Evolutionary conservation across 768 basidiomycete genomes (phyloP).

Genomic region (Lactifluus subvellereus): DNA sequence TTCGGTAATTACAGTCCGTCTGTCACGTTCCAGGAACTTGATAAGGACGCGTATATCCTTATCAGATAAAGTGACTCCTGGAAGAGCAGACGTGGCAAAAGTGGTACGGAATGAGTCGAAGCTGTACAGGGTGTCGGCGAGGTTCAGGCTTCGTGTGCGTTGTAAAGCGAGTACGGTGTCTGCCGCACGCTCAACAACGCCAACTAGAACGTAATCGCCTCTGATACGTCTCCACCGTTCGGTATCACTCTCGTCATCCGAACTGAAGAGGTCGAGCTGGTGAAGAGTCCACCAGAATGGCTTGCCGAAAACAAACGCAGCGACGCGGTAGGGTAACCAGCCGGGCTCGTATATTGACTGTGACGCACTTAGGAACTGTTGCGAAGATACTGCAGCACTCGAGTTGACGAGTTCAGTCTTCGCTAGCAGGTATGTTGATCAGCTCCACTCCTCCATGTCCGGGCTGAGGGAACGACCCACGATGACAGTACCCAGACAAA

Average conservation of each 20-base stretch:
- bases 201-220: constrained; percentile 67
- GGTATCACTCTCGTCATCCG: constrained; percentile 47
- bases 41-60: constrained; percentile 65
- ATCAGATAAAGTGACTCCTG: constrained; percentile 46
- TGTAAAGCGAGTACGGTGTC: constrained; percentile 45
- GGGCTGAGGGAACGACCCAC: constrained; percentile 44
- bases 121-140: constrained; percentile 58
- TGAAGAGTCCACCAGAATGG: constrained; percentile 87
- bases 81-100: constrained; percentile 45
- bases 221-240: constrained; percentile 51
- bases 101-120: constrained; percentile 52
- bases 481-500: constrained; percentile 63
- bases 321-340: constrained; percentile 64
- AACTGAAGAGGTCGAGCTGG: constrained; percentile 63
- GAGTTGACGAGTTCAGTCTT: constrained; percentile 59
- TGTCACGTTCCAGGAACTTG: constrained; percentile 76
- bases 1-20: constrained; percentile 53
- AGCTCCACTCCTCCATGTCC: not conserved
- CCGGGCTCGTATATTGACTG: constrained; percentile 63
- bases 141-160: constrained; percentile 40
- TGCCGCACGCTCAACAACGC: constrained; percentile 61
- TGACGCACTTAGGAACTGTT: constrained; percentile 50
- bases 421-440: constrained; percentile 41
- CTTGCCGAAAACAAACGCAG: constrained; percentile 63
- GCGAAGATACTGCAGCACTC: constrained; percentile 42